Conservation (phyloP, 2,329 filamentous ascomycete genomes). For the Clarireedia monteithiana region DNA sequence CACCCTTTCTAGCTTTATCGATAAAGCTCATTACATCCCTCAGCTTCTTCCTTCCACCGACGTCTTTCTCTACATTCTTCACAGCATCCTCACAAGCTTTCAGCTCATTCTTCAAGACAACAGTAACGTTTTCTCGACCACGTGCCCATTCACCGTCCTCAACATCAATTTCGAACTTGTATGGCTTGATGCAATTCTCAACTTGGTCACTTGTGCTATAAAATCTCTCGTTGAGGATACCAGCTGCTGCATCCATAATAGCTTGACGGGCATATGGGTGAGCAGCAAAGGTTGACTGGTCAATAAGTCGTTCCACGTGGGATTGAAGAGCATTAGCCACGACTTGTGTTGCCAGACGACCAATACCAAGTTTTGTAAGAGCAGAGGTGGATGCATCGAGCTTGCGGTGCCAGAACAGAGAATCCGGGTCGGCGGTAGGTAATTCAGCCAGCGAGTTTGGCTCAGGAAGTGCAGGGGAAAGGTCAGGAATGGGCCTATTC, state of each 20-base stretch:
- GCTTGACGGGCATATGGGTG: constrained; percentile 89
- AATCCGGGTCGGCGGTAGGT: constrained; percentile 76
- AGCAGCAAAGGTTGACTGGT: constrained; percentile 73
- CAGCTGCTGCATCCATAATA: constrained; percentile 85
- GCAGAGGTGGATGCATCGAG: constrained; percentile 86
- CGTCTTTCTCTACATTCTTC: constrained; percentile 63
- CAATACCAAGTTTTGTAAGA: constrained; percentile 89
- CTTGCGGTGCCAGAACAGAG: constrained; percentile 87
- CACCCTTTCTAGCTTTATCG: constrained; percentile 80
- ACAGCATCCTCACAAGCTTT: constrained; percentile 74
- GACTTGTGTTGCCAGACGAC: constrained; percentile 83
- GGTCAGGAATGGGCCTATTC: constrained; percentile 89
- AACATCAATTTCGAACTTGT: constrained; percentile 96
- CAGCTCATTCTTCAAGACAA: constrained; percentile 80
- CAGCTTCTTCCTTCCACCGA: constrained; percentile 78
- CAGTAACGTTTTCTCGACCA: constrained; percentile 74
- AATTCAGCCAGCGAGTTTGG: constrained; percentile 68
- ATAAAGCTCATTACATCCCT: constrained; percentile 87
- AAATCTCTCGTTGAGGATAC: constrained; percentile 86
- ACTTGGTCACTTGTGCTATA: constrained; percentile 97
- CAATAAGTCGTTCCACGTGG: constrained; percentile 72
- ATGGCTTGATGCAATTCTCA: constrained; percentile 98
- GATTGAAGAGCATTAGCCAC: constrained; percentile 81
- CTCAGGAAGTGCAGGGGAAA: constrained; percentile 59
- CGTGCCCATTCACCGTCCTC: constrained; percentile 83